phyloP scores from a whole-genome alignment of 306 rosid species.

The Cicer judaicum region DNA sequence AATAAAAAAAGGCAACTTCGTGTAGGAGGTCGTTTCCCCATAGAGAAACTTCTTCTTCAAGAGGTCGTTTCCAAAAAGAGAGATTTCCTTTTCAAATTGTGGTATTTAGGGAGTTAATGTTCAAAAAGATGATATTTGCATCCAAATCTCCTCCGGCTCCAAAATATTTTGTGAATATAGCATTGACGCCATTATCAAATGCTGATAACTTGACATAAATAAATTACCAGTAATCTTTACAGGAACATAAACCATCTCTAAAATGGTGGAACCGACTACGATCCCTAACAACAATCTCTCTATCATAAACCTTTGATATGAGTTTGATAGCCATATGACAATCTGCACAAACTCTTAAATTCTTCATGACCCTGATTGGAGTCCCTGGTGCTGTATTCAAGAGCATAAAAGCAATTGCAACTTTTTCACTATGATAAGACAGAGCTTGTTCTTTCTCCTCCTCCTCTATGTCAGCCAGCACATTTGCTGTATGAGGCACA shows the following conservation, averaged over 20 bases:
- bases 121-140: no score
- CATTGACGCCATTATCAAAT: slow-evolving; percentile 29
- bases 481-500: slow-evolving; percentile 62
- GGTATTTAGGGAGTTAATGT: no score
- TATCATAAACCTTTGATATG: slow-evolving; percentile 58
- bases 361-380: slow-evolving; percentile 62
- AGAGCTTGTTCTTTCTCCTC: slow-evolving; percentile 70
- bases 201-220: slow-evolving; percentile 3
- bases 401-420: slow-evolving; percentile 67
- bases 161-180: no score
- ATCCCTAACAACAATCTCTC: slow-evolving; percentile 63
- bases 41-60: no score
- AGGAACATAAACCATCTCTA: slow-evolving; percentile 60
- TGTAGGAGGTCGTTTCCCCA: no score
- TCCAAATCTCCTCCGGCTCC: no score
- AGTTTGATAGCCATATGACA: slow-evolving; percentile 71
- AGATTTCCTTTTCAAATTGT: no score
- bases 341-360: slow-evolving; percentile 65
- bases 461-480: slow-evolving; percentile 65
- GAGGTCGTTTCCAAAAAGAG: no score
- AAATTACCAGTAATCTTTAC: slow-evolving; percentile 63
- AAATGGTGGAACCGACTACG: slow-evolving; percentile 65
- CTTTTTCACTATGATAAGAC: slow-evolving; percentile 66
- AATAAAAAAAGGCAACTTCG: no score
- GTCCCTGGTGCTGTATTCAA: slow-evolving; percentile 60